These are phyloP conservation scores for Blastocystis sp. DNA, from an alignment of 352 stramenopile species.

Conservation along the genomic window DNA sequence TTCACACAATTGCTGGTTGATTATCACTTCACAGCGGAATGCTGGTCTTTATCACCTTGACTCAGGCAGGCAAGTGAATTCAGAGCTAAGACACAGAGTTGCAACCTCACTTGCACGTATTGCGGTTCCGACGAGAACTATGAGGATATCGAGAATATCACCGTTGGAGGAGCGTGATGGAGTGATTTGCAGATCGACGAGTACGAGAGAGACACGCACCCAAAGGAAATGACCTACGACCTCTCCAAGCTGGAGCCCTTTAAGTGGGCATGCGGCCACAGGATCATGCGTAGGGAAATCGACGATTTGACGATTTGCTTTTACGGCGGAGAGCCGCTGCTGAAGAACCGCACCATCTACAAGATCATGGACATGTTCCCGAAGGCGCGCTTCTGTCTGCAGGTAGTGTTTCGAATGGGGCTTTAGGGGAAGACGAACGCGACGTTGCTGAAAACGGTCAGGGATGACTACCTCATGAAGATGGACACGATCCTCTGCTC, in stretches of 20 bases:
- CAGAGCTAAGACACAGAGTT: slow-evolving; percentile 62
- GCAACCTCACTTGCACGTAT: slow-evolving; percentile 73
- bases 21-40: slow-evolving; percentile 2
- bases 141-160: slow-evolving; percentile 70
- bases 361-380: slow-evolving; percentile 73
- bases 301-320: slow-evolving; percentile 73
- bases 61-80: slow-evolving; percentile 15
- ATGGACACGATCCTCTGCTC: slow-evolving; percentile 73
- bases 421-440: slow-evolving; percentile 72
- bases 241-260: slow-evolving; percentile 65
- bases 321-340: slow-evolving; percentile 72
- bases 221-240: slow-evolving; percentile 68
- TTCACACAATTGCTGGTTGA: background rate
- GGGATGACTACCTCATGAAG: slow-evolving; percentile 71
- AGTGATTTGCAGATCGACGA: slow-evolving; percentile 50
- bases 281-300: slow-evolving; percentile 34
- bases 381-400: slow-evolving; percentile 46
- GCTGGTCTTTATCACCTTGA: slow-evolving; percentile 64
- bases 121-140: slow-evolving; percentile 73
- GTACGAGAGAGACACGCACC: slow-evolving; percentile 67
- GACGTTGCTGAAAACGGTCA: slow-evolving; percentile 73
- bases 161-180: background rate
- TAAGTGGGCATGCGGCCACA: background rate
- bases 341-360: slow-evolving; percentile 72
- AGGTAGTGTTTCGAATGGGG: background rate